phyloP scores from a whole-genome alignment of 2,329 filamentous ascomycete genomes.

The Periconia digitata region DNA sequence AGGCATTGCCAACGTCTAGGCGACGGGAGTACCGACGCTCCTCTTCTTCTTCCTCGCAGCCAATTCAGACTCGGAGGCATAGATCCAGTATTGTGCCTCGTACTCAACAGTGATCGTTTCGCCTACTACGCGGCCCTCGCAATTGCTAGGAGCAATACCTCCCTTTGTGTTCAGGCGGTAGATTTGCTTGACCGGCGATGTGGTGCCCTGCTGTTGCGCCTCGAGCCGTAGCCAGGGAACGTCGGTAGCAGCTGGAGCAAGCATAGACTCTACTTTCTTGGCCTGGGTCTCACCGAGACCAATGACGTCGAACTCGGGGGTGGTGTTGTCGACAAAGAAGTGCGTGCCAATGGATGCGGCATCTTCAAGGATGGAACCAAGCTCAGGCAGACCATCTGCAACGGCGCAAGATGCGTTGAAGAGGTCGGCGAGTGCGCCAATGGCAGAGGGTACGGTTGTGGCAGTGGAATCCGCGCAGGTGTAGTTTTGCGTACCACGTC shows the following conservation, averaged over 20 bases:
- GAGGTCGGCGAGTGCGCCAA: conserved; percentile 50
- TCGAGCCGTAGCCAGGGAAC: conserved; percentile 80
- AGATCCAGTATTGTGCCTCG: conserved; percentile 75
- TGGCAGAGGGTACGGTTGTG: conserved; percentile 36
- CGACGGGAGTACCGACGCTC: conserved; percentile 4
- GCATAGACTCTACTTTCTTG: conserved; percentile 62
- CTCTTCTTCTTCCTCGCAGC: conserved; percentile 8
- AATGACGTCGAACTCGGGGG: conserved; percentile 80
- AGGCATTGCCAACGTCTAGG: conserved; percentile 1
- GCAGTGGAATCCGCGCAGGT: conserved; percentile 41
- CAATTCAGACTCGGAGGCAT: conserved; percentile 20
- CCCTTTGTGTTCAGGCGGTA: conserved; percentile 84
- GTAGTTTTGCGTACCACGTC: conserved; percentile 56
- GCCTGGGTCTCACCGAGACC: conserved; percentile 65
- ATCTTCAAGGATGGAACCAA: conserved; percentile 25
- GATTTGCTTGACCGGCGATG: conserved; percentile 63
- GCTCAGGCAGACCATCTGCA: conserved; percentile 19
- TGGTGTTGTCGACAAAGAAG: conserved; percentile 72
- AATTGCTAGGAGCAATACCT: conserved; percentile 72
- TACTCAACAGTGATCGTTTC: conserved; percentile 75
- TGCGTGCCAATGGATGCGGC: conserved; percentile 63
- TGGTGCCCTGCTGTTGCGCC: conserved; percentile 36
- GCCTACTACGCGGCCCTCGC: conserved; percentile 51
- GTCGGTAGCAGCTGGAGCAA: conserved; percentile 65
- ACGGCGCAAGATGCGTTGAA: conserved; percentile 47